Evolutionary conservation across 805 yeast genomes (phyloP), one percentile per base, ranked within the genome.

Genomic region (Candida andamanensis): DNA sequence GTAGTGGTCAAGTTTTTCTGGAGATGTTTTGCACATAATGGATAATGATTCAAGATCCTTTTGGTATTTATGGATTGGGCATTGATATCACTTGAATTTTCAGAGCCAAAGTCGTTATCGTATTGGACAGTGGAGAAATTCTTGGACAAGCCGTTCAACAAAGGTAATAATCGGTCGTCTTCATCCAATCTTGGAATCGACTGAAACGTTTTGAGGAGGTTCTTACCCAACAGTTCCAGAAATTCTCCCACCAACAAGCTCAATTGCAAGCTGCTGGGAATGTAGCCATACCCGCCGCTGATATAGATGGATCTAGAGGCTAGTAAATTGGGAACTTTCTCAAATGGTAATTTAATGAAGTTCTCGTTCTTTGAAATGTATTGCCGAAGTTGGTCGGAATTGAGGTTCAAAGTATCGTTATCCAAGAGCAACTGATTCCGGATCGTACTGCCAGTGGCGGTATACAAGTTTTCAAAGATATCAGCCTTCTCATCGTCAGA

Each of bases 291-390:
- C 1, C 98, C 98, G 13, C 58, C 60, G 24, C 67, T 60, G 15
- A 92, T 38, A 41, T 69, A 79, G 2, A 86, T 85, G 26, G 73
- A 74, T 35, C 97, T 72, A n/a, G 73, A 63, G 9, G 82, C 75
- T 1, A 92, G 74, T 30, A 92, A 68, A 35, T 82, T 89, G 14
- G 84, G 72, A 4, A 89, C 95, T 42, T 75, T 76, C 49, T 85
- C 94, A 63, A 89, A 90, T 2, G 95, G 95, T 29, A 92, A 74
- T 56, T 84, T 86, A 54, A 85, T 84, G 49, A 81, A 85, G 34
- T 66, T 67, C 46, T 85, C 94, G 30, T 63, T 69, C 29, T 29
- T 31, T 22, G 64, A 66, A 35, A 80, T 67, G 45, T 67, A 78
- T 15, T 57, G 62, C 42, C 54, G 67, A 36, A 75, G 50, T 45